Conservation (phyloP, 2,329 filamentous ascomycete genomes). For the Rutstroemia sydowiana region DNA sequence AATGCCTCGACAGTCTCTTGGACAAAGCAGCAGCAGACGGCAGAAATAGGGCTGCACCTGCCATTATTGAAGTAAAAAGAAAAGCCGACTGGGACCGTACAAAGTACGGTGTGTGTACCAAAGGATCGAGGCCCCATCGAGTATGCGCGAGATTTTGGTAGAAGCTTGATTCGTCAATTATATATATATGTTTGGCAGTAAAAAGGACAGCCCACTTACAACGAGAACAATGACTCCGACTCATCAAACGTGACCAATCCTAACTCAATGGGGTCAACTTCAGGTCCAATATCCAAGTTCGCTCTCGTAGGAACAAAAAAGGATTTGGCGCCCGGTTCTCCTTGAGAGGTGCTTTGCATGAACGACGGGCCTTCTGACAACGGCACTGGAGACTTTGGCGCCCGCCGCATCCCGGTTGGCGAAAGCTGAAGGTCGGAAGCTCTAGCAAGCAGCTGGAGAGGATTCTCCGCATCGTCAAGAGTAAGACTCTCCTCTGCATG, state of each 20-base stretch:
- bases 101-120: constrained; percentile 59
- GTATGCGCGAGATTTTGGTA: constrained; percentile 65
- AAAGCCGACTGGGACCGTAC: constrained; percentile 62
- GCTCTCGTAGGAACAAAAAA: constrained; percentile 62
- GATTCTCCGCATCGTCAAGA: constrained; percentile 68
- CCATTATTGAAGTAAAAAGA: constrained; percentile 63
- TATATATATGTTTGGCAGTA: background rate
- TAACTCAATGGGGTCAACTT: constrained; percentile 62
- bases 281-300: constrained; percentile 54
- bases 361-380: constrained; percentile 17
- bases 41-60: constrained; percentile 60
- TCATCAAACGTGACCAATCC: constrained; percentile 61
- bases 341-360: constrained; percentile 1
- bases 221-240: constrained; percentile 55
- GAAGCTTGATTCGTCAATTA: constrained; percentile 38
- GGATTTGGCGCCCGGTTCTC: background rate
- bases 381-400: too few relatives aligned
- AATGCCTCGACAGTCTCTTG: constrained; percentile 57
- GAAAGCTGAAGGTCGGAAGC: constrained; percentile 69
- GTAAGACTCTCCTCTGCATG: constrained; percentile 44
- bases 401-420: too few relatives aligned
- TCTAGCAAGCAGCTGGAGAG: constrained; percentile 63
- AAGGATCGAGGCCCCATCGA: constrained; percentile 64
- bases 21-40: constrained; percentile 57
- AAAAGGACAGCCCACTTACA: too few relatives aligned